These are phyloP conservation scores for Phytophthora tentaculata DNA, from an alignment of 352 stramenopile species.

Conservation along the genomic window DNA sequence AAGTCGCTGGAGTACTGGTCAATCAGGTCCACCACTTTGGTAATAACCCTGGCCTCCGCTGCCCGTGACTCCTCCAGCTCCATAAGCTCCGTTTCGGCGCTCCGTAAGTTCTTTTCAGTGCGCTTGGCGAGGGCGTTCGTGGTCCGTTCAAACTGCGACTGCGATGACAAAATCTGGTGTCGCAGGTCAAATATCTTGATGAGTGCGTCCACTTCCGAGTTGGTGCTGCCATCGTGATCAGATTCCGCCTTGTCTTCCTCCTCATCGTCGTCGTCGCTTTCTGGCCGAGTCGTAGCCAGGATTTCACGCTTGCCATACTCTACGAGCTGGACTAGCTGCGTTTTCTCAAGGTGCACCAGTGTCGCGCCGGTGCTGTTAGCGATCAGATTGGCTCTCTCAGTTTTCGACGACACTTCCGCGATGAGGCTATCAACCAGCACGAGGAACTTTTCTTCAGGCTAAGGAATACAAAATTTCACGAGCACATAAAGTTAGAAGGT, in stretches of 20 bases:
- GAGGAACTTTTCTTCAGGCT: slow-evolving; percentile 69
- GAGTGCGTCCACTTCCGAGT: slow-evolving; percentile 70
- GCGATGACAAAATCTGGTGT: slow-evolving; percentile 74
- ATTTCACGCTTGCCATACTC: slow-evolving; percentile 67
- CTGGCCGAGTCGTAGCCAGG: slow-evolving; percentile 35
- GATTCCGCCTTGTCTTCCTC: slow-evolving; percentile 25
- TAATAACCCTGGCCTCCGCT: slow-evolving; percentile 49
- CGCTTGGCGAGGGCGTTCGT: slow-evolving; percentile 52
- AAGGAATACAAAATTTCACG: neutral
- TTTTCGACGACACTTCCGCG: slow-evolving; percentile 61
- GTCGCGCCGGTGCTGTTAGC: slow-evolving; percentile 76
- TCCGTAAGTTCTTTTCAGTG: slow-evolving; percentile 62
- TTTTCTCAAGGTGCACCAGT: slow-evolving; percentile 81
- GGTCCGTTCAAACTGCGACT: slow-evolving; percentile 72
- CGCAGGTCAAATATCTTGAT: slow-evolving; percentile 79
- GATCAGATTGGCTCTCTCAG: slow-evolving; percentile 63
- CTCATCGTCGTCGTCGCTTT: slow-evolving; percentile 35
- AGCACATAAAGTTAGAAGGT: slow-evolving; percentile 8
- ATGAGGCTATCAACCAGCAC: slow-evolving; percentile 64
- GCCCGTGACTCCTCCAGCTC: slow-evolving; percentile 57
- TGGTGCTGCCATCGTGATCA: slow-evolving; percentile 27
- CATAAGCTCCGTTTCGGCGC: slow-evolving; percentile 67
- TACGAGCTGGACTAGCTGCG: slow-evolving; percentile 64
- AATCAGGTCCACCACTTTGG: slow-evolving; percentile 59
- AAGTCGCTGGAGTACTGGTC: slow-evolving; percentile 64